Conservation (phyloP, 2,329 filamentous ascomycete genomes). For the Grosmannia serpens region DNA sequence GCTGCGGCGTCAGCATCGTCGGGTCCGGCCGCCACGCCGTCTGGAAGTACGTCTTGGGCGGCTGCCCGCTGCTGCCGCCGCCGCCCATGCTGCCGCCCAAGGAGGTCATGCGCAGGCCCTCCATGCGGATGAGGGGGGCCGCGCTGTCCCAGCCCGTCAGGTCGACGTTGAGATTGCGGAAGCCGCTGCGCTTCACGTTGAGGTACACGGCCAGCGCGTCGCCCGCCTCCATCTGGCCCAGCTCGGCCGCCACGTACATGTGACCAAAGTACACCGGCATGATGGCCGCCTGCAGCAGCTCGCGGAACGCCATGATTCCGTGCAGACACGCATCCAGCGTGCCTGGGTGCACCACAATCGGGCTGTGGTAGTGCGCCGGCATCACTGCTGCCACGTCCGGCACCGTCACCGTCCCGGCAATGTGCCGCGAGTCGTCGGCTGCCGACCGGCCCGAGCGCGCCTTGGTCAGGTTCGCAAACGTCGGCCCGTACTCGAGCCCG, state of each 20-base stretch:
- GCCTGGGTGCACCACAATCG: slow-evolving; percentile 12
- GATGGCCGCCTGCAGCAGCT: slow-evolving; percentile 11
- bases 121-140: slow-evolving; percentile 10
- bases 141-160: slow-evolving; percentile 7
- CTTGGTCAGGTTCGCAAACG: slow-evolving; percentile 12
- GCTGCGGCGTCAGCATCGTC: slow-evolving; percentile 4
- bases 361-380: slow-evolving; percentile 11
- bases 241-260: slow-evolving; percentile 7
- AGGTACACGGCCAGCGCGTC: slow-evolving; percentile 7
- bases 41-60: slow-evolving; percentile 12
- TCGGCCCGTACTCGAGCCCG: slow-evolving; percentile 15
- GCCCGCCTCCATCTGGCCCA: slow-evolving; percentile 2
- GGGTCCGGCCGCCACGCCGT: slow-evolving; percentile 10
- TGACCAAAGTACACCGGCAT: slow-evolving; percentile 12
- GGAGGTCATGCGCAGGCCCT: slow-evolving; percentile 12
- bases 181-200: slow-evolving; percentile 9
- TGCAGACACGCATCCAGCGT: slow-evolving; percentile 14
- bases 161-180: slow-evolving; percentile 12
- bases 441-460: slow-evolving; percentile 4
- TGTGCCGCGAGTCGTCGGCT: neutral
- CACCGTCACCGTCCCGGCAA: slow-evolving; percentile 8
- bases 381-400: slow-evolving; percentile 11
- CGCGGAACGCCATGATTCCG: slow-evolving; percentile 13
- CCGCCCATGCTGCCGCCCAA: slow-evolving; percentile 9
- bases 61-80: neutral